phyloP scores from a whole-genome alignment of 805 yeast genomes.

The Candida stauntonica region DNA sequence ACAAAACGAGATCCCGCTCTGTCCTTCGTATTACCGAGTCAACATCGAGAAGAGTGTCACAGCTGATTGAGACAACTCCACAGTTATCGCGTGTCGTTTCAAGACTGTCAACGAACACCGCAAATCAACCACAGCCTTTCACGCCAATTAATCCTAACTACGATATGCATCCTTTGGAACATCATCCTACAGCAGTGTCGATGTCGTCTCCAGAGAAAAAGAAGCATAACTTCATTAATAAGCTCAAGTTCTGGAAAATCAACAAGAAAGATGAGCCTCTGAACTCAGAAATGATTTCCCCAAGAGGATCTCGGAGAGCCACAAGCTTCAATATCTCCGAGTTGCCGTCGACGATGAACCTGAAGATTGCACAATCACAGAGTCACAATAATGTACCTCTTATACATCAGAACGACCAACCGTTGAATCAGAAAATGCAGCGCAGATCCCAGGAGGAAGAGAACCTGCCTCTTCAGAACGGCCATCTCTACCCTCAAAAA shows the following conservation, averaged over 20 bases:
- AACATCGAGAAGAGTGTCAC: conserved; percentile 27
- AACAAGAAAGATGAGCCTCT: conserved; percentile 17
- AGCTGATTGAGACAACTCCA: conserved; percentile 27
- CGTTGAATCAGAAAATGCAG: too few species aligned
- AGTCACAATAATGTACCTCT: conserved; percentile 1
- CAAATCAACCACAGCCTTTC: conserved; percentile 1
- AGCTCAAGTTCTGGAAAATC: conserved; percentile 31
- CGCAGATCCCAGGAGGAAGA: too few species aligned
- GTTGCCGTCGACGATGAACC: conserved; percentile 1
- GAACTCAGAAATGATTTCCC: conserved; percentile 4
- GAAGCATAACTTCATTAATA: conserved; percentile 29
- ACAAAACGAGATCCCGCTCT: conserved; percentile 34
- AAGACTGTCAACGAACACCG: conserved; percentile 7
- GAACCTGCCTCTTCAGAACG: too few species aligned
- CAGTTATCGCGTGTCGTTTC: conserved; percentile 28
- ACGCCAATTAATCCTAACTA: conserved; percentile 3
- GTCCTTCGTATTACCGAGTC: conserved; percentile 28
- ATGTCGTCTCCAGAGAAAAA: conserved; percentile 26
- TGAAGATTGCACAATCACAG: not conserved
- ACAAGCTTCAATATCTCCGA: conserved; percentile 5
- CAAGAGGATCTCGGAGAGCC: conserved; percentile 4
- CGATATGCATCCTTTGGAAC: too few species aligned
- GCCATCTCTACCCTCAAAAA: not conserved
- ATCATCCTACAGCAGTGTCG: not conserved
- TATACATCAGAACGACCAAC: too few species aligned